Conservation (phyloP, 495 filamentous ascomycete genomes). For the Glonium stellatum region DNA sequence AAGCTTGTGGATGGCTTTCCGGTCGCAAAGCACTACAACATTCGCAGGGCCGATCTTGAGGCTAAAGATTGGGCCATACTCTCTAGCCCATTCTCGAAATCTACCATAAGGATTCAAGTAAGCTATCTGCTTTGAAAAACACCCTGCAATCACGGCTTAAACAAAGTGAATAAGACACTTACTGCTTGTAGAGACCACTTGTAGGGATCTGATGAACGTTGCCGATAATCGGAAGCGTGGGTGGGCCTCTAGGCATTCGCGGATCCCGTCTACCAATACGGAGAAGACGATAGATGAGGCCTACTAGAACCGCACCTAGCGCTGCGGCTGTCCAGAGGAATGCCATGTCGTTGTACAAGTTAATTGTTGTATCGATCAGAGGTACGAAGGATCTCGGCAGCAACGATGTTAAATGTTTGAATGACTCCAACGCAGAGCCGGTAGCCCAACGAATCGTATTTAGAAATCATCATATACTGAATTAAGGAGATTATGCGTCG, state of each 20-base stretch:
- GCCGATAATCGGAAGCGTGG: background rate
- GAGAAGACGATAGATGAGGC: slow-evolving; percentile 3
- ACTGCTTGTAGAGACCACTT: background rate
- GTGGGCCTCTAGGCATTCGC: background rate
- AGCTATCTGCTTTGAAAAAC: too few species aligned
- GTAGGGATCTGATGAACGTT: background rate
- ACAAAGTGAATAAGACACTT: too few species aligned
- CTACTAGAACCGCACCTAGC: background rate
- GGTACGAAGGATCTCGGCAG: too few species aligned
- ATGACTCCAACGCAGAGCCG: too few species aligned
- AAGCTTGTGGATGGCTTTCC: slow-evolving; percentile 1
- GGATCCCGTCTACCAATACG: background rate
- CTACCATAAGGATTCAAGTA: background rate
- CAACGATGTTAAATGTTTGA: too few species aligned
- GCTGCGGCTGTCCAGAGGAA: background rate
- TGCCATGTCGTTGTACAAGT: too few species aligned
- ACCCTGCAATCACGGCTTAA: too few species aligned
- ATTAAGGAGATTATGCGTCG: too few species aligned
- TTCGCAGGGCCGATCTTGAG: background rate
- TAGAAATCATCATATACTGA: too few species aligned
- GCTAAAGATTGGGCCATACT: slow-evolving; percentile 1
- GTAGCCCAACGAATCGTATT: too few species aligned
- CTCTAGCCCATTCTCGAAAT: background rate
- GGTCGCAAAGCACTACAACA: background rate
- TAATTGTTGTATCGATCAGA: too few species aligned